Percentiles rank a stretch among this genome's conserved stretches.
Evolutionary conservation across 306 rosid species (phyloP).

Genomic region (Dryas drummondii): DNA sequence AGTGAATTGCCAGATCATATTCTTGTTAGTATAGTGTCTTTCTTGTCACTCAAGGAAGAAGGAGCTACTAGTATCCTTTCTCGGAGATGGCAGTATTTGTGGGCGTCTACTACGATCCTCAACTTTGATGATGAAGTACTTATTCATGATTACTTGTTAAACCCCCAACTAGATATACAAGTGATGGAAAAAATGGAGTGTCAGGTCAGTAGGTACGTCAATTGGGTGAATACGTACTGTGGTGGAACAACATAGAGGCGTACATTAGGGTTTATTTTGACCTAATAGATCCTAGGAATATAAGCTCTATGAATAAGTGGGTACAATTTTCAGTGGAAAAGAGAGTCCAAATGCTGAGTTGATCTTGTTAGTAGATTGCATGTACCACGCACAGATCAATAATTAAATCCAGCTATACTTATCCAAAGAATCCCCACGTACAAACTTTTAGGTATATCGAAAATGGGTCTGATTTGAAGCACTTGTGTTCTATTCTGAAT

Average conservation of each 20-base stretch:
- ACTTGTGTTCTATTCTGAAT: background rate
- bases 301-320: too few species aligned
- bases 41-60: conserved; percentile 4
- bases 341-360: too few species aligned
- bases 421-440: background rate
- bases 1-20: background rate
- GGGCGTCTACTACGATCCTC: background rate
- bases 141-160: background rate
- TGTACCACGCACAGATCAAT: too few species aligned
- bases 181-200: background rate
- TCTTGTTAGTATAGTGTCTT: background rate
- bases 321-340: too few species aligned
- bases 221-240: background rate
- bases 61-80: background rate
- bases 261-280: too few species aligned
- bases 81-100: background rate
- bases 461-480: background rate
- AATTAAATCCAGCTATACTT: too few species aligned
- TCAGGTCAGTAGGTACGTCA: background rate
- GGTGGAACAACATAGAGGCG: too few species aligned
- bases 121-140: background rate
- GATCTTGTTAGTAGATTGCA: too few species aligned
- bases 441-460: background rate
- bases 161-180: too few species aligned
- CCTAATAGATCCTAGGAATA: too few species aligned